Evolutionary conservation across 257 asterid genomes (phyloP).

Genomic region (Galeopsis tetrahit): DNA sequence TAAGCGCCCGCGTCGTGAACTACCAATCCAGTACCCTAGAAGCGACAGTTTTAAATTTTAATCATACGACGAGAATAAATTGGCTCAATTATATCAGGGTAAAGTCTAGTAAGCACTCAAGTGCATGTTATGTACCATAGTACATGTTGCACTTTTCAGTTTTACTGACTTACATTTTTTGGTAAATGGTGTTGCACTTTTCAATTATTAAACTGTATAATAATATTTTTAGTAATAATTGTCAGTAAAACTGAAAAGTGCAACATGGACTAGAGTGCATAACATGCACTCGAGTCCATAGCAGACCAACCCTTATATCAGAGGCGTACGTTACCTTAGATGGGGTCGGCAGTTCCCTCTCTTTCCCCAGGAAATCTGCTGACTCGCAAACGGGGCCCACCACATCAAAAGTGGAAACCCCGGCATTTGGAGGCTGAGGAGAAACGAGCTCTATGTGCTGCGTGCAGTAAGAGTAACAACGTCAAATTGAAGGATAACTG

Average conservation of each 20-base stretch:
- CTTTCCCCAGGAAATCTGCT: conserved; percentile 96
- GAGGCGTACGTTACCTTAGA: conserved; percentile 49
- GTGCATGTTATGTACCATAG: too few relatives aligned
- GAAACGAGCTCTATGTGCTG: conserved; percentile 98
- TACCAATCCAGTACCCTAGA: conserved; percentile 91
- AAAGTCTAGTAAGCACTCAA: too few relatives aligned
- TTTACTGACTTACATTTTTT: too few relatives aligned
- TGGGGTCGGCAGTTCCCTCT: conserved; percentile 85
- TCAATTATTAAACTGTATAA: too few relatives aligned
- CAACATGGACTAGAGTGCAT: too few relatives aligned
- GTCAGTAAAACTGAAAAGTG: too few relatives aligned
- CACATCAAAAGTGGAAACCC: conserved; percentile 71
- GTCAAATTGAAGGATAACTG: background rate
- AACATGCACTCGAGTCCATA: too few relatives aligned
- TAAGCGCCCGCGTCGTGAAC: conserved; percentile 99
- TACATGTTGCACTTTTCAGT: too few relatives aligned
- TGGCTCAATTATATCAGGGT: background rate
- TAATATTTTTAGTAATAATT: too few relatives aligned
- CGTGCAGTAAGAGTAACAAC: conserved; percentile 24
- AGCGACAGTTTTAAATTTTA: conserved; percentile 23
- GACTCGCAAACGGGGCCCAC: conserved; percentile 99
- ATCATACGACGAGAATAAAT: background rate
- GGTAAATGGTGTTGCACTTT: too few relatives aligned
- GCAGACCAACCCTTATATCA: too few relatives aligned
- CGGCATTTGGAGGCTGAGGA: conserved; percentile 64